Percentiles rank a stretch among this genome's conserved stretches.
phyloP scores from a whole-genome alignment of 441 rosid species.

The Croton setiger region DNA sequence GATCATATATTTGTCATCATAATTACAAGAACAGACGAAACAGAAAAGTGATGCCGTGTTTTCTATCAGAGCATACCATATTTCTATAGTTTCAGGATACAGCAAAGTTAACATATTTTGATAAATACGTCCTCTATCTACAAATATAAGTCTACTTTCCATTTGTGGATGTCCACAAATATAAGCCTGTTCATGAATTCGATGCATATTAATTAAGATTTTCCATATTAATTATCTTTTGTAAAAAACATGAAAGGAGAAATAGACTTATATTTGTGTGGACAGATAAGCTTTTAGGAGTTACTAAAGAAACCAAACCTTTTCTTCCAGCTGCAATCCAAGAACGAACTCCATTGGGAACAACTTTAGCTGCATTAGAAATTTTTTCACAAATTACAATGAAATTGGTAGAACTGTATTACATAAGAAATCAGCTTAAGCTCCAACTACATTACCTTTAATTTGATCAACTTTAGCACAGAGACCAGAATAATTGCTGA shows the following conservation, averaged over 20 bases:
- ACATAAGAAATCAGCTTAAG: conserved; percentile 1
- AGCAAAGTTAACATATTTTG: not conserved
- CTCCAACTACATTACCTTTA: conserved; percentile 37
- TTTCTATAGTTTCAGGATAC: not conserved
- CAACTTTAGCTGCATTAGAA: conserved; percentile 36
- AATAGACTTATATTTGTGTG: no score
- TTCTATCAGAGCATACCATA: not conserved
- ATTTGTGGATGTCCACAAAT: no score
- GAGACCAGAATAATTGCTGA: conserved; percentile 74
- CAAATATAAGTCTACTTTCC: no score
- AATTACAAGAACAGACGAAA: not conserved
- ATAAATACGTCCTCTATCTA: not conserved
- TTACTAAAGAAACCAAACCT: conserved; percentile 35
- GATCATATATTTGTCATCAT: not conserved
- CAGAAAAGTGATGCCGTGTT: not conserved
- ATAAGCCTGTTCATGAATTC: no score
- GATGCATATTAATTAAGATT: no score
- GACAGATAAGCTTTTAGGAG: not conserved
- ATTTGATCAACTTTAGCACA: conserved; percentile 56
- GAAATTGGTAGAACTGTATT: not conserved
- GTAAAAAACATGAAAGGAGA: no score
- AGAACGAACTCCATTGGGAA: conserved; percentile 56
- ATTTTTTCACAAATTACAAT: conserved; percentile 4
- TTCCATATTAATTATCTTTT: no score
- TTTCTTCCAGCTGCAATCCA: conserved; percentile 85